A percentile compares a stretch with the other conserved stretches of the same genome.
Conservation (phyloP, 805 yeast species). For the Ascoidea rubescens region DNA sequence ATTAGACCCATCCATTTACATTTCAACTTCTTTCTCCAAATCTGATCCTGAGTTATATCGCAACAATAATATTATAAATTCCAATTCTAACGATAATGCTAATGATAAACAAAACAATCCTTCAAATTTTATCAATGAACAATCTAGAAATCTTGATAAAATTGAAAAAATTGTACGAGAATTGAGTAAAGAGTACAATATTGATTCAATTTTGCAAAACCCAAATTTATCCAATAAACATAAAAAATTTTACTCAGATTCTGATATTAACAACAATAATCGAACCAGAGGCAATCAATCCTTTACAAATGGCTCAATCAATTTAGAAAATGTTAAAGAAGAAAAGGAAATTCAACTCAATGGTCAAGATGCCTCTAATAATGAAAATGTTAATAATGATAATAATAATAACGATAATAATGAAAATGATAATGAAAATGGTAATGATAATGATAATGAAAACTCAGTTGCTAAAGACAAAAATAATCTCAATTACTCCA, state of each 20-base stretch:
- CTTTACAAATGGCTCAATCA: neutral
- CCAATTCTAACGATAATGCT: too few species aligned
- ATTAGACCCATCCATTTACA: neutral
- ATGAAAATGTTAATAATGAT: neutral
- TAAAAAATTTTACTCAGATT: neutral
- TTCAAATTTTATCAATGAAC: neutral
- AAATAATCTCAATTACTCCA: neutral
- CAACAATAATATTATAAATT: neutral
- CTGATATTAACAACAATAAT: neutral
- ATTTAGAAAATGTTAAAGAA: neutral
- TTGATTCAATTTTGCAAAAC: too few species aligned
- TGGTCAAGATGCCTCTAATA: neutral
- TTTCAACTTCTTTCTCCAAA: neutral
- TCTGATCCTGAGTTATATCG: neutral
- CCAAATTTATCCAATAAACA: neutral
- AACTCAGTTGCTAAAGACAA: too few species aligned
- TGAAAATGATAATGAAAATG: too few species aligned
- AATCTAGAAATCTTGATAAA: neutral
- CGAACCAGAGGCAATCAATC: too few species aligned
- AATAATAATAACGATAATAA: too few species aligned
- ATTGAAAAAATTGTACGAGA: neutral
- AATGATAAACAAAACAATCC: neutral
- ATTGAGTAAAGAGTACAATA: too few species aligned
- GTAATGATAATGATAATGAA: neutral
- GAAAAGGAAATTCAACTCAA: neutral